These are phyloP conservation scores for Leishmania aethiopica DNA, from an alignment of 208 protist species.

Conservation along the genomic window DNA sequence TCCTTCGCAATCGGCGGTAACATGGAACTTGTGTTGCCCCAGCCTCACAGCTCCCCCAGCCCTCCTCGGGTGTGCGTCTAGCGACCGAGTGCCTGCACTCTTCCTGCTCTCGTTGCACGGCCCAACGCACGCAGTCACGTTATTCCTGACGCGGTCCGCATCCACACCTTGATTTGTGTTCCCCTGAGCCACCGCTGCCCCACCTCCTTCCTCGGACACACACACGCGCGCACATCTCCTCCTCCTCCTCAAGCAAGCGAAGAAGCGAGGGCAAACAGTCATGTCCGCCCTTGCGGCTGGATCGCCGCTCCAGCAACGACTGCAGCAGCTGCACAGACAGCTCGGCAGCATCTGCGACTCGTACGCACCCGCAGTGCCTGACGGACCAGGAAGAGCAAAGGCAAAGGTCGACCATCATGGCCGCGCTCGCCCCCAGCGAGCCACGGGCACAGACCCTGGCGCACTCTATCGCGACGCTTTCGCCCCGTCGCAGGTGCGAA, in stretches of 20 bases:
- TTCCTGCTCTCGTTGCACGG: not conserved
- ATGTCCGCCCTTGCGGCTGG: not conserved
- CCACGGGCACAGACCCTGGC: slow-evolving; percentile 14
- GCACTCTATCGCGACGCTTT: slow-evolving; percentile 14
- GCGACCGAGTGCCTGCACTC: not conserved
- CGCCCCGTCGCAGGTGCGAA: slow-evolving; percentile 5
- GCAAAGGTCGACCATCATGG: slow-evolving; percentile 8
- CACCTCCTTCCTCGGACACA: not conserved
- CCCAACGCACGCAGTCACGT: not conserved
- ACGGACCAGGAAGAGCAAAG: not conserved
- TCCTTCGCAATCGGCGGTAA: not conserved
- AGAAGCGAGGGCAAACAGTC: not conserved
- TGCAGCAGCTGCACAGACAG: slow-evolving; percentile 21
- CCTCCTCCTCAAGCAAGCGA: not conserved
- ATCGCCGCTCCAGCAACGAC: slow-evolving; percentile 6
- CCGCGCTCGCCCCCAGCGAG: slow-evolving; percentile 15
- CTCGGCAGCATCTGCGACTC: slow-evolving; percentile 21
- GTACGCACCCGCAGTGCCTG: not conserved
- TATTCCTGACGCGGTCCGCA: not conserved
- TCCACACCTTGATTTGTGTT: not conserved
- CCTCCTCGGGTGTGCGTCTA: not conserved
- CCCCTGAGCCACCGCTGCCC: not conserved
- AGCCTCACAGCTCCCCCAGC: not conserved
- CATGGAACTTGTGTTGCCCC: not conserved
- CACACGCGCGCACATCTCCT: not conserved